Evolutionary conservation across 345 rosid species (phyloP).

Genomic region (Lagerstroemia speciosa): DNA sequence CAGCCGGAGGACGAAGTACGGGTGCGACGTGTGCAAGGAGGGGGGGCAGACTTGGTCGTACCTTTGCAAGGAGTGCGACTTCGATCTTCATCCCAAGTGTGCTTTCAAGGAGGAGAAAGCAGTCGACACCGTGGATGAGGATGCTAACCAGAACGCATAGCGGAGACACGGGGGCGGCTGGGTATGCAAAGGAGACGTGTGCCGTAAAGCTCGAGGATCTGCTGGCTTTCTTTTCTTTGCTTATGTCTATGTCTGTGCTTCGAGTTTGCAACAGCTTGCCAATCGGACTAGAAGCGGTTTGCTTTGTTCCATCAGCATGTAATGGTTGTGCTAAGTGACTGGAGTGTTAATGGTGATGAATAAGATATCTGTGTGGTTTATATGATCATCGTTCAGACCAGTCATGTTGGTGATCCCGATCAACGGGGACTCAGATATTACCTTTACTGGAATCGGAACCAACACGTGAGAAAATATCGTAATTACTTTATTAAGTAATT

Average conservation of each 20-base stretch:
- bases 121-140: constrained; percentile 2
- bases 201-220: constrained; percentile 26
- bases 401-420: too few species aligned
- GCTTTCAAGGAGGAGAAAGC: constrained; percentile 17
- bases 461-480: too few species aligned
- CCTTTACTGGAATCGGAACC: too few species aligned
- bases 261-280: neutral
- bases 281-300: neutral
- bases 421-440: too few species aligned
- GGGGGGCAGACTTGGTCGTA: constrained; percentile 44
- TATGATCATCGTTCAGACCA: too few species aligned
- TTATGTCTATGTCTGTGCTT: neutral
- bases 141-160: neutral
- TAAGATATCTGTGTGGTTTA: too few species aligned
- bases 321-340: too few species aligned
- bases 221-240: neutral
- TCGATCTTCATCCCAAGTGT: constrained; percentile 60
- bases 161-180: constrained; percentile 34
- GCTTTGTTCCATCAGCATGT: too few species aligned
- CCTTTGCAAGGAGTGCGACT: constrained; percentile 50
- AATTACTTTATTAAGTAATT: too few species aligned
- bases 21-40: constrained; percentile 8
- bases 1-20: neutral
- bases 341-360: too few species aligned
- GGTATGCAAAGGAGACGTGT: constrained; percentile 52